These are phyloP conservation scores for Waltergamsia citrina DNA, from an alignment of 2,329 filamentous ascomycete species.

Conservation along the genomic window DNA sequence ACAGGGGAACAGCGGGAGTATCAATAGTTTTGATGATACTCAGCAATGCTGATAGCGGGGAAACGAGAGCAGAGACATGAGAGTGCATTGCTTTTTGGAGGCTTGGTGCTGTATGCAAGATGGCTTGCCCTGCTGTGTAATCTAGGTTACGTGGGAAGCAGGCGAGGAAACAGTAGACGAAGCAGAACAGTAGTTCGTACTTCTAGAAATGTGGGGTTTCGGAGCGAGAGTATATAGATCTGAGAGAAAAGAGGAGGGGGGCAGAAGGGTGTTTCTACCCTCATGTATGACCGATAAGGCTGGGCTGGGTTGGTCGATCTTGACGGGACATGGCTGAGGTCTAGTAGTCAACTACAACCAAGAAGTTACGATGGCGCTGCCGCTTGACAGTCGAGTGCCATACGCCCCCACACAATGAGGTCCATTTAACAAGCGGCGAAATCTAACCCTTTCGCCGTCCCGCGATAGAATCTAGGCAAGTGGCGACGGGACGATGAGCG, in stretches of 20 bases:
- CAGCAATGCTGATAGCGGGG: constrained; percentile 14
- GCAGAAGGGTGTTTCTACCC: no score
- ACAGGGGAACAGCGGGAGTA: background rate
- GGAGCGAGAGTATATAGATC: background rate
- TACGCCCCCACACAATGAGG: no score
- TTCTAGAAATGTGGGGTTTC: constrained; percentile 1
- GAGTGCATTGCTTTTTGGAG: constrained; percentile 23
- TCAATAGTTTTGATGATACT: no score
- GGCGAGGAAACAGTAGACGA: background rate
- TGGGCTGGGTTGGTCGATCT: background rate
- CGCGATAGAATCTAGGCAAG: background rate
- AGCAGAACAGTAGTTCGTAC: background rate
- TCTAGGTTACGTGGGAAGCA: constrained; percentile 3
- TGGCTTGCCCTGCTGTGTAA: constrained; percentile 14
- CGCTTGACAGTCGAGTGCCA: no score
- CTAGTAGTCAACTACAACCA: no score
- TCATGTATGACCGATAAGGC: background rate
- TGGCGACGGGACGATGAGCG: background rate
- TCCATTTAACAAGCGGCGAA: background rate
- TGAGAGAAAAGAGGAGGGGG: background rate
- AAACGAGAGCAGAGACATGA: constrained; percentile 15
- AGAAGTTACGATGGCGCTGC: no score
- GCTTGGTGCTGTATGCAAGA: constrained; percentile 19
- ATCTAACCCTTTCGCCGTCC: background rate
- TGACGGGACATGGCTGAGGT: no score